A percentile compares a stretch with the other conserved stretches of the same genome.
These are phyloP conservation scores for Pittosporum tobira DNA, from an alignment of 129 eudicot genomes.

Conservation along the genomic window DNA sequence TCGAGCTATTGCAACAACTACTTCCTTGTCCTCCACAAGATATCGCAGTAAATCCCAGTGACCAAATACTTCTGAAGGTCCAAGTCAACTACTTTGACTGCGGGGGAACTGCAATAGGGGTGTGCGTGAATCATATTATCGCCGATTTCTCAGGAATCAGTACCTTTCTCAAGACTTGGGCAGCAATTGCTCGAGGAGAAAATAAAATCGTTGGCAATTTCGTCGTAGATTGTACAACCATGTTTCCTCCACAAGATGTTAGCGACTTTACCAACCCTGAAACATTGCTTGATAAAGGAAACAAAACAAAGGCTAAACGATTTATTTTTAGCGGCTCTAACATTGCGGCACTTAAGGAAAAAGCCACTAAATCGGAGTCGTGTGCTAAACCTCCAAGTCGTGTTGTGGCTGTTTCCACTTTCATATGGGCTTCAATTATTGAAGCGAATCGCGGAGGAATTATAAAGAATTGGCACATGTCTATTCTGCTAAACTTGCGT, in stretches of 20 bases:
- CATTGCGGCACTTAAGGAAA: background rate
- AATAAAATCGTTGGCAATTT: background rate
- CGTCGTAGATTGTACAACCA: constrained; percentile 2
- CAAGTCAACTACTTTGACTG: constrained; percentile 7
- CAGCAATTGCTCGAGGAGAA: background rate
- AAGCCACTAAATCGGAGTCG: background rate
- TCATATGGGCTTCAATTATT: constrained; percentile 7
- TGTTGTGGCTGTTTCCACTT: constrained; percentile 3
- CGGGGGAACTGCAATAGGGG: constrained; percentile 5
- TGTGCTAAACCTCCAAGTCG: background rate
- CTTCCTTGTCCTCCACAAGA: background rate
- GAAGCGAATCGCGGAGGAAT: background rate
- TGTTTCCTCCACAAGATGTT: constrained; percentile 13
- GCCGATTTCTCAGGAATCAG: background rate
- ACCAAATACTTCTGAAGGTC: background rate
- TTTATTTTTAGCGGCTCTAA: background rate
- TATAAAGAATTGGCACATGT: background rate
- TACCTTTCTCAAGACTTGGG: constrained; percentile 5
- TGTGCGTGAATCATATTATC: background rate
- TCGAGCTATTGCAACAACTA: background rate
- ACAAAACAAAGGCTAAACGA: background rate
- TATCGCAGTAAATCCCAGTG: background rate
- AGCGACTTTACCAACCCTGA: background rate
- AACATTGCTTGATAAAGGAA: background rate
- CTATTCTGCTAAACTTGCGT: background rate